Base-by-base conservation (phyloP, 208 protist species). In the Trypanosoma mega region DNA sequence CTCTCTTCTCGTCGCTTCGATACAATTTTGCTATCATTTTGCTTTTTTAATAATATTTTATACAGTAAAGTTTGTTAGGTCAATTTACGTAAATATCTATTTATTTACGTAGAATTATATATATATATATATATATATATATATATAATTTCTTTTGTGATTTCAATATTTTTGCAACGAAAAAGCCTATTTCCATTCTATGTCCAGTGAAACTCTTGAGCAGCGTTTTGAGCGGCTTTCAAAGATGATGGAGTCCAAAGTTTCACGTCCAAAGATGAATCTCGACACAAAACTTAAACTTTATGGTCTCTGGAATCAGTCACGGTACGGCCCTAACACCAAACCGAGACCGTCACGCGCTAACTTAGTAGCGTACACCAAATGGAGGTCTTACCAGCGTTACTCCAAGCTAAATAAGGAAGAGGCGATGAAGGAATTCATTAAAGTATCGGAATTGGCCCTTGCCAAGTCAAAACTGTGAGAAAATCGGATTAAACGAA, bases 251-350 rank as follows among this genome's bases (percentile, higher is more conserved):
- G 65, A 57, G 31, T 45, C 24, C 1, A 72, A 72, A 41, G 45
- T 46, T 2, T 63, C 68, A 36, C 30, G 61, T 11, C 68, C 68
- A 50, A 27, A 74, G 20, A 70, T 96, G 72, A 81, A 62, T 31
- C 65, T 91, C 20, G 24, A 61, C 24, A 72, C 79, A 46, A 96
- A 96, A 66, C 82, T 90, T 1, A 74, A 88, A 63, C 78, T 96
- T 63, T 96, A 96, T 53, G 89, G 85, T 0, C 63, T 96, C 55
- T 96, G 82, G 82, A 87, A 85, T 50, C 82, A 91, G 26, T 84
- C 80, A 12, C 82, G 59, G 37, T 74, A 76, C 34, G 90, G 80
- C 1, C 78, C 80, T 44, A 88, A 82, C 51, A 89, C 70, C 5
- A 68, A 51, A 24, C 49, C 63, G 36, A 63, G 79, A 41, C 90